Evolutionary conservation across 2,329 filamentous ascomycete species (phyloP), one percentile per base, ranked within the genome.

Genomic region (Aquanectria penicillioides): DNA sequence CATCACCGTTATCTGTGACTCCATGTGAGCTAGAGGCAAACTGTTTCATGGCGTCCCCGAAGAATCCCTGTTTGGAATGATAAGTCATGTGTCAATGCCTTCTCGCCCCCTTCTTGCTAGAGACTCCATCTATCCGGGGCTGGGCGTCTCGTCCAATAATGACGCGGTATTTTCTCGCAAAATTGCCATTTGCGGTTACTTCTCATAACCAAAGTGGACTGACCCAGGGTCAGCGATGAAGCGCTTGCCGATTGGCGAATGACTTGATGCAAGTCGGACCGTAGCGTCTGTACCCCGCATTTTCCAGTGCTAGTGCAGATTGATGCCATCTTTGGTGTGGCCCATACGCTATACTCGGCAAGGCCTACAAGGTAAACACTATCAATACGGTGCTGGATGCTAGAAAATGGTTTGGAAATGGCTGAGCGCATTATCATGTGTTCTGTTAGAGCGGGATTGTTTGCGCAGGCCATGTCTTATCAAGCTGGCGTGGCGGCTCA

Each of bases 101-200:
- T 11, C 17, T n/a, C 4, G 20, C 12, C 34, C 12, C 20, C 11
- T 17, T 13, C 6, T 36, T 15, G 15, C 11, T 3, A n/a, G 7
- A 17, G 20, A 28, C 34, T 36, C 36, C 23, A 20, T 34, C 9
- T 26, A n/a, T n/a, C n/a, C n/a, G n/a, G n/a, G n/a, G n/a, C n/a
- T 23, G 37, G 5, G 34, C 18, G 28, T 2, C 15, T 23, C 9
- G 12, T 40, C 41, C 51, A 48, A 48, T 47, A 13, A 31, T 11
- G 10, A 3, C 15, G 38, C 7, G 9, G 5, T 29, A 28, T 12
- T 40, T 52, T 52, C 54, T 57, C 54, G 38, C 13, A 47, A 43
- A 52, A 57, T 28, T 57, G 12, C 47, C 25, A 5, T 10, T 34
- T 57, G 11, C 6, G 38, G 53, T n/a, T 29, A 56, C n/a, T n/a